Percentiles rank a stretch among this genome's conserved stretches.
Conservation (phyloP, 2,329 filamentous ascomycete species). For the Venturia nashicola region DNA sequence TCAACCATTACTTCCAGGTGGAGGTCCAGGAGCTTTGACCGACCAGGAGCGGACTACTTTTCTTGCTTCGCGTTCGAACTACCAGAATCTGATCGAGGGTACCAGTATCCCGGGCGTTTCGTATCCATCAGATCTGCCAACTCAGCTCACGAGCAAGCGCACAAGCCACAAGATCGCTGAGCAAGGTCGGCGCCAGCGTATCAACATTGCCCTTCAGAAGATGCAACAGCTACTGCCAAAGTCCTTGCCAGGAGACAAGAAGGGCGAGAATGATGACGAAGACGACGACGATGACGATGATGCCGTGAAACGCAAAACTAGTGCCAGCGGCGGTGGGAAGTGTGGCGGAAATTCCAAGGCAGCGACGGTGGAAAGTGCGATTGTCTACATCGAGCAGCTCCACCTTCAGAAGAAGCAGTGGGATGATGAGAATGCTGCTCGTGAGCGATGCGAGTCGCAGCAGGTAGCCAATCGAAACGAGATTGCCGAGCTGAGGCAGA, state of each 20-base stretch:
- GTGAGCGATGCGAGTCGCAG: conserved; percentile 47
- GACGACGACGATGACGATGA: conserved; percentile 6
- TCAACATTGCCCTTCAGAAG: conserved; percentile 85
- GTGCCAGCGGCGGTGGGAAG: conserved; percentile 26
- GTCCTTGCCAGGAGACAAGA: conserved; percentile 24
- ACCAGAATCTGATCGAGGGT: conserved; percentile 92
- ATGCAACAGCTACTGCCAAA: conserved; percentile 66
- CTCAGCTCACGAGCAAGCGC: conserved; percentile 88
- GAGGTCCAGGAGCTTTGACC: conserved; percentile 34
- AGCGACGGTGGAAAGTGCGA: conserved; percentile 93
- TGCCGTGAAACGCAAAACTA: conserved; percentile 1
- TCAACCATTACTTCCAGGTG: conserved; percentile 72
- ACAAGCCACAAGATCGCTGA: conserved; percentile 98
- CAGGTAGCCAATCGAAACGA: conserved; percentile 38
- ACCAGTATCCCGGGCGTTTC: conserved; percentile 81
- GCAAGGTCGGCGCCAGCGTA: conserved; percentile 86
- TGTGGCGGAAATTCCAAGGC: conserved; percentile 63
- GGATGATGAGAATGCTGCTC: conserved; percentile 40
- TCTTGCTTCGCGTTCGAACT: conserved; percentile 90
- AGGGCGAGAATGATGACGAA: conserved; percentile 1
- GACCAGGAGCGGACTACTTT: conserved; percentile 57
- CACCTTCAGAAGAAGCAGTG: conserved; percentile 60
- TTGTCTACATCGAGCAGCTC: conserved; percentile 83
- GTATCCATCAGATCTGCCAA: conserved; percentile 82
- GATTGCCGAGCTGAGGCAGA: conserved; percentile 21